phyloP scores from a whole-genome alignment of 345 rosid species.

The Citrus glauca region DNA sequence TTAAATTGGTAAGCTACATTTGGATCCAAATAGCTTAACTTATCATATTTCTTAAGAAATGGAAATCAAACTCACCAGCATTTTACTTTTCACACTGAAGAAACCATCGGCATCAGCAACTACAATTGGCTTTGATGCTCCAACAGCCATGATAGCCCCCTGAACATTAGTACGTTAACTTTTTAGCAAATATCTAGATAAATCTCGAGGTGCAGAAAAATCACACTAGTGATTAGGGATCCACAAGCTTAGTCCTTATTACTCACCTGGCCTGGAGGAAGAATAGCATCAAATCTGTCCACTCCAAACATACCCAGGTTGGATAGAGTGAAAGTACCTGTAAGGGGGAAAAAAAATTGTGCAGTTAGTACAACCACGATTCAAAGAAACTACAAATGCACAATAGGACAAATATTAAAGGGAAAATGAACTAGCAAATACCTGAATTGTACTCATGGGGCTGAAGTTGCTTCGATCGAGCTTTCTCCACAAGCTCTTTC shows the following conservation, averaged over 20 bases:
- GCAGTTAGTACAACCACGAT: neutral
- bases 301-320: conserved; percentile 96
- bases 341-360: neutral
- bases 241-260: neutral
- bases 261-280: conserved; percentile 89
- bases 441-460: conserved; percentile 96
- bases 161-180: conserved; percentile 25
- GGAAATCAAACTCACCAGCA: conserved; percentile 61
- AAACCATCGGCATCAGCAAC: conserved; percentile 86
- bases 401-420: neutral
- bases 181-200: conserved; percentile 4
- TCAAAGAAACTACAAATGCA: neutral
- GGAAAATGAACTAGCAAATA: conserved; percentile 18
- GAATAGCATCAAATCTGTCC: conserved; percentile 97
- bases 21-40: neutral
- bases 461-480: conserved; percentile 83
- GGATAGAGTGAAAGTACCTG: conserved; percentile 95
- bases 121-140: conserved; percentile 91
- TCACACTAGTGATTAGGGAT: neutral
- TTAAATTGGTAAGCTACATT: neutral
- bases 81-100: conserved; percentile 82
- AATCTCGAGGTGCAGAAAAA: conserved; percentile 3
- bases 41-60: neutral
- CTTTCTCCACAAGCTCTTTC: conserved; percentile 95
- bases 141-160: conserved; percentile 99